phyloP scores from a whole-genome alignment of 257 asterid species.

The Solanum chiquidenum region DNA sequence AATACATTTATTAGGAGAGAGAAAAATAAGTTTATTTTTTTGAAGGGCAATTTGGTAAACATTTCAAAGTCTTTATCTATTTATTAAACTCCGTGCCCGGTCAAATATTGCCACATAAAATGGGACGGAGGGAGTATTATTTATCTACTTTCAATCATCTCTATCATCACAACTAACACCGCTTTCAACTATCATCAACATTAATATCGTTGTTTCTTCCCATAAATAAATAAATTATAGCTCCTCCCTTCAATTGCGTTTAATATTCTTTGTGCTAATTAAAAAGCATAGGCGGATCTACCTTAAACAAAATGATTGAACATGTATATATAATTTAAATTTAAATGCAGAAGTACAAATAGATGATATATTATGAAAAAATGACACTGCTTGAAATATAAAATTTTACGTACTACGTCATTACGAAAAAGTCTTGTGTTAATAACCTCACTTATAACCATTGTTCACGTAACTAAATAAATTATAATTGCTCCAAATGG shows the following conservation, averaged over 20 bases:
- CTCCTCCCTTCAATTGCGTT: not conserved
- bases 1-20: too few species aligned
- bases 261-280: not conserved
- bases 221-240: too few species aligned
- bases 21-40: too few species aligned
- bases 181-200: not conserved
- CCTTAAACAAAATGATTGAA: not conserved
- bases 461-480: not conserved
- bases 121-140: too few species aligned
- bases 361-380: not conserved
- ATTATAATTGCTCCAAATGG: not conserved
- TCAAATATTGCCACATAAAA: too few species aligned
- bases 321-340: not conserved
- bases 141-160: too few species aligned
- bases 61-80: too few species aligned
- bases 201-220: not conserved
- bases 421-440: too few species aligned
- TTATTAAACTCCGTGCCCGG: too few species aligned
- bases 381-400: too few species aligned
- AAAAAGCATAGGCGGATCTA: not conserved
- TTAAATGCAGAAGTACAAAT: not conserved
- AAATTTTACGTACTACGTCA: too few species aligned
- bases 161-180: not conserved
- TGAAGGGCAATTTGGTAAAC: too few species aligned
- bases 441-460: not conserved